Conservation (phyloP, 2,329 filamentous ascomycete species). For the Leptographium wingfieldii region DNA sequence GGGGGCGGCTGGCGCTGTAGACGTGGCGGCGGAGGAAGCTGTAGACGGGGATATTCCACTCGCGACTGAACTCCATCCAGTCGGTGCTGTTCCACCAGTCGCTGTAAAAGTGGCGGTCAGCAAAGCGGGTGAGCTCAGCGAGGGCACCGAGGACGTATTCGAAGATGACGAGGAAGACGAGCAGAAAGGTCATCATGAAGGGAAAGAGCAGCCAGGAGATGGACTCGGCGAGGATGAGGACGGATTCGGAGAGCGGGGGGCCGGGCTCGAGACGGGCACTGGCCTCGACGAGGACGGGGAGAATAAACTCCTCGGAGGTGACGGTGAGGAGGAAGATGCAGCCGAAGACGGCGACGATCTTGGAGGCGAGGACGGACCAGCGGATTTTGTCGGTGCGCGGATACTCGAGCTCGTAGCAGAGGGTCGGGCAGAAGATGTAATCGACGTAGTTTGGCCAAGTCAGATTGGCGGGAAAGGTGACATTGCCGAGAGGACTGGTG, state of each 20-base stretch:
- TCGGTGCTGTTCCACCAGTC: conserved; percentile 69
- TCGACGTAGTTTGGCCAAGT: conserved; percentile 72
- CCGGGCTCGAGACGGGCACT: conserved; percentile 34
- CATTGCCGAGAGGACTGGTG: conserved; percentile 76
- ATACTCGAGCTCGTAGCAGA: conserved; percentile 97
- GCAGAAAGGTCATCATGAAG: conserved; percentile 89
- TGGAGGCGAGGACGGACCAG: conserved; percentile 33
- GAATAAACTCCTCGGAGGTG: conserved; percentile 87
- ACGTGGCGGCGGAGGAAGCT: conserved; percentile 91
- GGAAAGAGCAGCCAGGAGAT: conserved; percentile 89
- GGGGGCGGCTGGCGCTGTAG: conserved; percentile 68
- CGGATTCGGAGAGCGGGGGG: conserved; percentile 45
- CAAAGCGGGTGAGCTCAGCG: conserved; percentile 87
- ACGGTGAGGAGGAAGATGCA: conserved; percentile 92
- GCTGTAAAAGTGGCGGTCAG: conserved; percentile 83
- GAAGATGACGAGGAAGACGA: conserved; percentile 97
- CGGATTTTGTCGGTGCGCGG: conserved; percentile 46
- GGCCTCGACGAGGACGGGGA: conserved; percentile 74
- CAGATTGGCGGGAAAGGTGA: conserved; percentile 84
- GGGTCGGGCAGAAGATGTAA: conserved; percentile 81
- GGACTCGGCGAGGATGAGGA: conserved; percentile 75
- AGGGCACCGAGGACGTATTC: conserved; percentile 93
- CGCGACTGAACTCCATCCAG: conserved; percentile 90
- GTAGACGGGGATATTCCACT: conserved; percentile 98
- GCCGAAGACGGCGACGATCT: conserved; percentile 81